Conservation (phyloP, 139 green algal species). For the Chlorella sp. region DNA sequence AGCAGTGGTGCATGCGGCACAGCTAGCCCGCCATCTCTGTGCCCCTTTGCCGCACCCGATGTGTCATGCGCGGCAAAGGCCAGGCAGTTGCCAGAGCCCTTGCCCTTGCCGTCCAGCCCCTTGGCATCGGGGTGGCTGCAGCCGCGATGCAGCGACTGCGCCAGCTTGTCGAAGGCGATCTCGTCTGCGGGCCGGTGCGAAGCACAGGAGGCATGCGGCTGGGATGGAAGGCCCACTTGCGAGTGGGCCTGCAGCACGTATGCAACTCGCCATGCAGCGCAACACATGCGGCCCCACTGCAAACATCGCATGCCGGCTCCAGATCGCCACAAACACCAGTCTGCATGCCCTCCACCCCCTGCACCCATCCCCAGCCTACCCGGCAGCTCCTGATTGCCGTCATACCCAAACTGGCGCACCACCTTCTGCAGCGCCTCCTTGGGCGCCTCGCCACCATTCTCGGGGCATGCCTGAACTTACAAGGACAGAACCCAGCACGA, state of each 20-base stretch:
- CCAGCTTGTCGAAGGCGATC: slow-evolving; percentile 6
- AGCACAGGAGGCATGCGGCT: neutral
- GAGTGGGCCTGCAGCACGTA: neutral
- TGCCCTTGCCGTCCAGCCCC: neutral
- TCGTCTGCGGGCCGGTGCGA: neutral
- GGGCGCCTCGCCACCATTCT: neutral
- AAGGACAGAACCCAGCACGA: neutral
- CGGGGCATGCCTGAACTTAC: neutral
- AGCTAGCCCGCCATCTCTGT: too few relatives aligned
- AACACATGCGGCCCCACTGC: too few relatives aligned
- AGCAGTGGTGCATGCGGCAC: neutral
- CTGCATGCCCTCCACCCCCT: neutral
- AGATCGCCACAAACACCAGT: neutral
- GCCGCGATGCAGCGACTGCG: neutral
- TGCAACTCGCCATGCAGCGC: neutral
- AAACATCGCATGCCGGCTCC: neutral
- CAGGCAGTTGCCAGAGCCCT: neutral
- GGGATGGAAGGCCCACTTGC: neutral
- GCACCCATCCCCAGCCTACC: neutral
- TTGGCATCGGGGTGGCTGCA: neutral
- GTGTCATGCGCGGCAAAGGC: neutral
- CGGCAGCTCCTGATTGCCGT: neutral
- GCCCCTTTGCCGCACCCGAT: neutral
- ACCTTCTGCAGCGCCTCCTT: neutral
- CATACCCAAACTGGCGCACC: neutral